These are phyloP conservation scores for Pseudogymnoascus destructans DNA, from an alignment of 2,329 filamentous ascomycete genomes.

Conservation along the genomic window DNA sequence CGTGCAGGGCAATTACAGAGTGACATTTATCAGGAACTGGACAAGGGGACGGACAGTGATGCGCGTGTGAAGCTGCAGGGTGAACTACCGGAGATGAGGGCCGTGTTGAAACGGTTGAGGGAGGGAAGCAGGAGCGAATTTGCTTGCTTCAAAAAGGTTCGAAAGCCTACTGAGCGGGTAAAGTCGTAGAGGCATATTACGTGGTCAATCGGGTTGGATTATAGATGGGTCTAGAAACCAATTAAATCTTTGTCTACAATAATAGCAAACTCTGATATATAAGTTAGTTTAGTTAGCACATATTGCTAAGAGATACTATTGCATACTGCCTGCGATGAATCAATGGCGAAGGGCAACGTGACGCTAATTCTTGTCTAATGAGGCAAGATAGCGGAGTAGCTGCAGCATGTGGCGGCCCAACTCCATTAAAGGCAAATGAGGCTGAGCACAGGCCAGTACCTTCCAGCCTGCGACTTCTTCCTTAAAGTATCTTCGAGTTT, in stretches of 20 bases:
- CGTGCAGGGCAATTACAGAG: slow-evolving; percentile 69
- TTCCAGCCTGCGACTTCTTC: neutral
- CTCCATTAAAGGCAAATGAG: neutral
- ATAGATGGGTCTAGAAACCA: neutral
- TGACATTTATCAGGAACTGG: slow-evolving; percentile 83
- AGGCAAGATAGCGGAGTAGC: neutral
- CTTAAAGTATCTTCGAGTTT: neutral
- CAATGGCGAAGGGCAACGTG: neutral
- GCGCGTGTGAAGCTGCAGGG: slow-evolving; percentile 67
- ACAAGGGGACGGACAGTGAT: slow-evolving; percentile 77
- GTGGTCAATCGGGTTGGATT: neutral
- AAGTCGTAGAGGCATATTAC: neutral
- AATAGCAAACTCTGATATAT: neutral
- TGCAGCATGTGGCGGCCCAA: neutral
- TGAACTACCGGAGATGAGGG: slow-evolving; percentile 82
- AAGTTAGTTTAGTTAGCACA: no score
- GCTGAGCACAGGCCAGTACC: neutral
- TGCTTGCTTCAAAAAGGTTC: slow-evolving; percentile 59
- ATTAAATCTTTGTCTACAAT: neutral
- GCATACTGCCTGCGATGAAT: neutral
- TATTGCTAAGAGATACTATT: no score
- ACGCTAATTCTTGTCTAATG: neutral
- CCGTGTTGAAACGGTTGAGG: slow-evolving; percentile 68
- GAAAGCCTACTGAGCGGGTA: slow-evolving; percentile 12
- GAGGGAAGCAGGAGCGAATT: slow-evolving; percentile 79